Conservation (phyloP, 345 rosid genomes). For the Ceriops decandra region DNA sequence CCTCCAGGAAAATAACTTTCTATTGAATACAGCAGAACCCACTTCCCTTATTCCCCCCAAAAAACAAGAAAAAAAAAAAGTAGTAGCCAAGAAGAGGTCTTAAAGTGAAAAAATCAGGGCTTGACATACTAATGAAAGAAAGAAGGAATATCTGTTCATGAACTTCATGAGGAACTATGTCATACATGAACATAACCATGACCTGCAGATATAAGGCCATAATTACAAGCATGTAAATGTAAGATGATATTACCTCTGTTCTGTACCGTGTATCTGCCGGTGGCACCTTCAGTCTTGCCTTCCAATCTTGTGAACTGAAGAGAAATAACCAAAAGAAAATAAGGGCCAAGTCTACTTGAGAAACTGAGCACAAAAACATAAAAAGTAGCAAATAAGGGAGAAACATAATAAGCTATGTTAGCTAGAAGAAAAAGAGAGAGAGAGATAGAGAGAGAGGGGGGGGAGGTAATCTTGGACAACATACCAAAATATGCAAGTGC, state of each 20-base stretch:
- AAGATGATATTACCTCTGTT: slow-evolving; percentile 65
- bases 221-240: neutral
- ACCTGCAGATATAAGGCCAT: neutral
- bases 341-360: neutral
- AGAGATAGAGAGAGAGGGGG: neutral
- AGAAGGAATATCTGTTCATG: no score
- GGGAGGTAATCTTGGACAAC: neutral
- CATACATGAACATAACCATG: no score
- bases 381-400: neutral
- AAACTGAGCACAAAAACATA: neutral
- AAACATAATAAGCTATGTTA: no score
- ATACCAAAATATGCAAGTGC: neutral
- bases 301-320: slow-evolving; percentile 82
- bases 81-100: no score
- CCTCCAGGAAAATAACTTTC: no score
- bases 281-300: slow-evolving; percentile 68
- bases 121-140: no score
- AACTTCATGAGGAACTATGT: no score
- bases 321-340: neutral
- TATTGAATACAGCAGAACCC: no score
- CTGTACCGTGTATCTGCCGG: slow-evolving; percentile 70
- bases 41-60: no score
- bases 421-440: no score
- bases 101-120: no score
- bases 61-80: no score